phyloP scores from a whole-genome alignment of 2,329 filamentous ascomycete genomes.

The Fusarium torreyae region DNA sequence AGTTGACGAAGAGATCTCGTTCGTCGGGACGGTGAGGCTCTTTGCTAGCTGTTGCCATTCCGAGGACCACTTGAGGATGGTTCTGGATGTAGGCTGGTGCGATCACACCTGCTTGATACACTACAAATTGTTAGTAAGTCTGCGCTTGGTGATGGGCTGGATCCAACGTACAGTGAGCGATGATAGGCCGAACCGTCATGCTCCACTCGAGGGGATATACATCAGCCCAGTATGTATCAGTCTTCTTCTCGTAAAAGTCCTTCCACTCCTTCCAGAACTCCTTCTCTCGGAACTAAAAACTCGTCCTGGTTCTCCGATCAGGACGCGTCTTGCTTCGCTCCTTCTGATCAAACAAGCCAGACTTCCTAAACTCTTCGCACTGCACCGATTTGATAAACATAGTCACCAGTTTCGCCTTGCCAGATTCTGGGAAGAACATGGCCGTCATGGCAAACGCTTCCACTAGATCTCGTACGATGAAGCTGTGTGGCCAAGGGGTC shows the following conservation, averaged over 20 bases:
- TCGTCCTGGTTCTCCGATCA: slow-evolving; percentile 45
- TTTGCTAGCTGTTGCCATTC: slow-evolving; percentile 40
- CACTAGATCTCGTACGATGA: slow-evolving; percentile 48
- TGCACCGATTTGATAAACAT: slow-evolving; percentile 38
- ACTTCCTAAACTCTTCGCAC: slow-evolving; percentile 36
- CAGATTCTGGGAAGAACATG: slow-evolving; percentile 49
- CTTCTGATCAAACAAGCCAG: slow-evolving; percentile 41
- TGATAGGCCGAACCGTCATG: slow-evolving; percentile 46
- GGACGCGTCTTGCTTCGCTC: slow-evolving; percentile 41
- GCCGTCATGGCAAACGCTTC: slow-evolving; percentile 44
- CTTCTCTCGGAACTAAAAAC: slow-evolving; percentile 42
- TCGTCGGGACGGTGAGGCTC: slow-evolving; percentile 49
- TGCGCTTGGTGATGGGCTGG: too few species aligned
- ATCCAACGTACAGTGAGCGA: slow-evolving; percentile 40
- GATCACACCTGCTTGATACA: slow-evolving; percentile 49
- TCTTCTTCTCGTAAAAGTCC: slow-evolving; percentile 22
- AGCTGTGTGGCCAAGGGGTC: slow-evolving; percentile 47
- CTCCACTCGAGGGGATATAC: slow-evolving; percentile 50
- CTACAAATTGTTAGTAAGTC: slow-evolving; percentile 36
- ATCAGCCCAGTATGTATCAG: slow-evolving; percentile 34
- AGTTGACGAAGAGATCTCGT: slow-evolving; percentile 50
- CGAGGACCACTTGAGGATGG: slow-evolving; percentile 36
- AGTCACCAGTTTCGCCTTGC: slow-evolving; percentile 25
- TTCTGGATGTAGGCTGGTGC: slow-evolving; percentile 42
- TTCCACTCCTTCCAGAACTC: slow-evolving; percentile 48